A percentile compares a stretch with the other conserved stretches of the same genome.
These are phyloP conservation scores for Raddia distichophylla DNA, from an alignment of 176 grass and related monocot genomes.

Conservation along the genomic window DNA sequence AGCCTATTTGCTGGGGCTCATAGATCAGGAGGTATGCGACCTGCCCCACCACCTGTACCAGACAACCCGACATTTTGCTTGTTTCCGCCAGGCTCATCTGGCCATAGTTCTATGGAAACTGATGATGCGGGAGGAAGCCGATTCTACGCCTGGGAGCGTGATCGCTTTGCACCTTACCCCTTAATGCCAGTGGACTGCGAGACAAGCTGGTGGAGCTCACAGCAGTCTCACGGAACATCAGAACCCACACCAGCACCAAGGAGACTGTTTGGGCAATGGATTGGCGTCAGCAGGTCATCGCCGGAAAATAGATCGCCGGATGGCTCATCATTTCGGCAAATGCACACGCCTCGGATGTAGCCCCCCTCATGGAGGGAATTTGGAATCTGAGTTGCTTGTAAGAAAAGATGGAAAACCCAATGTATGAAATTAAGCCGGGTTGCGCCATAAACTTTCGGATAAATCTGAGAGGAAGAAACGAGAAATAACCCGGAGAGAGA, in stretches of 20 bases:
- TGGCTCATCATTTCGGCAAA: constrained; percentile 52
- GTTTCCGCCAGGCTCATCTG: constrained; percentile 58
- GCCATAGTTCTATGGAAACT: constrained; percentile 54
- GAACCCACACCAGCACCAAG: constrained; percentile 39
- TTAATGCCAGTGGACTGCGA: constrained; percentile 69
- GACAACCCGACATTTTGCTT: constrained; percentile 63
- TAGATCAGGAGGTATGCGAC: constrained; percentile 51
- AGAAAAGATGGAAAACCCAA: constrained; percentile 48
- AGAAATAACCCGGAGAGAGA: constrained; percentile 39
- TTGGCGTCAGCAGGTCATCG: constrained; percentile 43
- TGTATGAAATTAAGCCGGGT: constrained; percentile 51
- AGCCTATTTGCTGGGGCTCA: constrained; percentile 51
- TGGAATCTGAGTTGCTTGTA: constrained; percentile 49
- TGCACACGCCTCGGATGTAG: constrained; percentile 68
- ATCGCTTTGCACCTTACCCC: constrained; percentile 67
- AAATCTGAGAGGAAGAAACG: constrained; percentile 39
- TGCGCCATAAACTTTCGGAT: constrained; percentile 31
- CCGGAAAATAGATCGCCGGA: constrained; percentile 47
- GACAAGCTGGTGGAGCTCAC: constrained; percentile 68
- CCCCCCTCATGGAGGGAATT: constrained; percentile 20
- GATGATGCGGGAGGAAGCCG: constrained; percentile 64
- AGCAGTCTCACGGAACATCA: constrained; percentile 44
- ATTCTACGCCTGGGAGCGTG: constrained; percentile 82
- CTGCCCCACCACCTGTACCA: constrained; percentile 46
- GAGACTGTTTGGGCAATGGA: constrained; percentile 58